phyloP scores from a whole-genome alignment of 768 basidiomycete genomes.

The Leccinum fibrillosum region DNA sequence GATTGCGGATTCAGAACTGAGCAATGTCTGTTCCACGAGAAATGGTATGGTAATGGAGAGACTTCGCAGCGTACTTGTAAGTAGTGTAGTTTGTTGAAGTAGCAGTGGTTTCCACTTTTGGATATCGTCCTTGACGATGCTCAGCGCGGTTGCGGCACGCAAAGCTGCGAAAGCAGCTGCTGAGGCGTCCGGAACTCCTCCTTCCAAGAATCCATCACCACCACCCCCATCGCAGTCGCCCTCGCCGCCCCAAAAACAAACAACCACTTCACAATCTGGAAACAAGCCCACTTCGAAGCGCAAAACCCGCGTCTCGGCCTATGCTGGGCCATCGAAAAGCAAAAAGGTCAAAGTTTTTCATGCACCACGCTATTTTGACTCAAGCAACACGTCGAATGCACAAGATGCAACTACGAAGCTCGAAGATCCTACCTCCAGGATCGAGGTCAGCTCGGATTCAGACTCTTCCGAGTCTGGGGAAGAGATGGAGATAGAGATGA shows the following conservation, averaged over 20 bases:
- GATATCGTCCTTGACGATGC: conserved; percentile 37
- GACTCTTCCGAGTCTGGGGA: conserved; percentile 24
- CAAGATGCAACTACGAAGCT: conserved; percentile 11
- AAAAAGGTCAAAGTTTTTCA: conserved; percentile 31
- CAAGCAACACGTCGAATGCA: conserved; percentile 30
- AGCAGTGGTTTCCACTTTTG: background rate
- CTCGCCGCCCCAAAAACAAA: conserved; percentile 11
- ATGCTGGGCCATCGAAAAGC: conserved; percentile 19
- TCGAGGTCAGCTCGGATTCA: conserved; percentile 34
- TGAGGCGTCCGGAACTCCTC: conserved; percentile 10
- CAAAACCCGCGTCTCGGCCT: conserved; percentile 34
- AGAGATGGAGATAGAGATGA: conserved; percentile 18
- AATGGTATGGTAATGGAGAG: conserved; percentile 2
- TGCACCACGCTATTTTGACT: conserved; percentile 34
- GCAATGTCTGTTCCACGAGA: conserved; percentile 4
- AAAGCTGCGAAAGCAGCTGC: conserved; percentile 50
- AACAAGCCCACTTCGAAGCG: conserved; percentile 42
- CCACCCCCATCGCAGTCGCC: conserved; percentile 2
- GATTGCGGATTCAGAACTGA: conserved; percentile 8
- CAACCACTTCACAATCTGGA: background rate
- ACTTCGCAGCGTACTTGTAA: background rate
- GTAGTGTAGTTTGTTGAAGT: too few species aligned
- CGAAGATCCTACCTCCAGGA: conserved; percentile 35
- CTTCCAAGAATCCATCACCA: conserved; percentile 13
- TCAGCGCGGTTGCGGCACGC: conserved; percentile 72